Base-by-base conservation (phyloP, 2,329 filamentous ascomycete species). In the Colletotrichum endophyticum region DNA sequence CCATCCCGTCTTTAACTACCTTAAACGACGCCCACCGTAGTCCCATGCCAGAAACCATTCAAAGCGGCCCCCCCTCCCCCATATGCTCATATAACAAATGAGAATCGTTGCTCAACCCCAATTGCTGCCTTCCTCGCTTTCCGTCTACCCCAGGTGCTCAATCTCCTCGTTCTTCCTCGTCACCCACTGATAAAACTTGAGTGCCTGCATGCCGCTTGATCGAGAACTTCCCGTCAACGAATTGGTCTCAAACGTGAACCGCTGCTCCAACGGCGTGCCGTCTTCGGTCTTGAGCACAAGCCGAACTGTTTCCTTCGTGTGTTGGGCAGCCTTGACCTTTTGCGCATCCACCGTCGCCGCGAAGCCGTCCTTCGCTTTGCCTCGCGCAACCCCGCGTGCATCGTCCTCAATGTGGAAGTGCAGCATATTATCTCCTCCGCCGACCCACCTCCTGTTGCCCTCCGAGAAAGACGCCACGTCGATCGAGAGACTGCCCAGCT, bases 111-210 rank as follows among this genome's bases (percentile, higher is more conserved):
- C 9, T n/a, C 25, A 27, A 28, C 57, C 8, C 69, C 30, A 13
- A n/a, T 6, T n/a, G 16, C 30, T n/a, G 19, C 27, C 36, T 32
- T 57, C 25, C 30, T 30, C n/a, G 36, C n/a, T 19, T 12, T 49
- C 30, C 39, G 36, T 19, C 32, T 57, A 76, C 19, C 25, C 53
- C 22, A 73, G n/a, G 25, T 77, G 67, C 64, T 73, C 64, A 25
- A 78, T 72, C 4, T 59, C 66, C 16, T 44, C 25, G 28, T 77
- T 78, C 63, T 62, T 68, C 12, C n/a, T 28, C 34, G 66, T 68
- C 28, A 78, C 44, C 75, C 75, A 78, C 5, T 57, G 44, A 28
- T 75, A 74, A 53, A 78, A 78, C 67, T 75, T 78, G 15, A 56
- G 44, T 22, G 62, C 72, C 30, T 77, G 75, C 36, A 74, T 64